Conservation (phyloP, 1,139 yeast species). For the Blastobotrys apis region DNA sequence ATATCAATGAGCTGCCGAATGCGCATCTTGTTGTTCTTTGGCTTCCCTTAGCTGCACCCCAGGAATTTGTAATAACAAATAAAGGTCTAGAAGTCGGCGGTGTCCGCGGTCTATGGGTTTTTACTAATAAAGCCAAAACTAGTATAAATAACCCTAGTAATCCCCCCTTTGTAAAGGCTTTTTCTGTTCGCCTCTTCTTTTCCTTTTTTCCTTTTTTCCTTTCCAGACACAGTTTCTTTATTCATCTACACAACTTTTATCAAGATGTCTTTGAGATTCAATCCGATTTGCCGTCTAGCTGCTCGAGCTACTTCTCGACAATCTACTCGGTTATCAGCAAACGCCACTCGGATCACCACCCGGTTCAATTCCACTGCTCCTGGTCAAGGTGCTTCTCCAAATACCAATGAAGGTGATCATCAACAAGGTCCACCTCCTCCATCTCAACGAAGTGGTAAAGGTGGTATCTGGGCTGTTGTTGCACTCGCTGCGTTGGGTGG, state of each 20-base stretch:
- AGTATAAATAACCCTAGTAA: slow-evolving; percentile 11
- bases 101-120: no score
- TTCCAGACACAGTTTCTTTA: not conserved
- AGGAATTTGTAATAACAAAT: no score
- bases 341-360: no score
- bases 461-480: slow-evolving; percentile 17
- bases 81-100: no score
- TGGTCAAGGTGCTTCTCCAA: no score
- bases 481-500: slow-evolving; percentile 24
- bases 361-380: slow-evolving; percentile 20
- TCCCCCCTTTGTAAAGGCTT: slow-evolving; percentile 6
- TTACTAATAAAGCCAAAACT: no score
- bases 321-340: no score
- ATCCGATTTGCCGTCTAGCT: slow-evolving; percentile 4
- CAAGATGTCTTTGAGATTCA: slow-evolving; percentile 9
- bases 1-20: no score
- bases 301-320: slow-evolving; percentile 5
- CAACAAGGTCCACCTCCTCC: slow-evolving; percentile 19
- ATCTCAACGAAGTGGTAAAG: slow-evolving; percentile 11
- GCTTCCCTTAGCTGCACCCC: no score
- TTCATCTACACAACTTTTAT: not conserved
- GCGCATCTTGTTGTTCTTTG: no score
- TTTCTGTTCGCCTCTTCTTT: not conserved
- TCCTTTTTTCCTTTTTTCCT: not conserved
- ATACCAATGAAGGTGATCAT: no score